Conservation (phyloP, 75 land plant genomes). For the Cryptomeria japonica region DNA sequence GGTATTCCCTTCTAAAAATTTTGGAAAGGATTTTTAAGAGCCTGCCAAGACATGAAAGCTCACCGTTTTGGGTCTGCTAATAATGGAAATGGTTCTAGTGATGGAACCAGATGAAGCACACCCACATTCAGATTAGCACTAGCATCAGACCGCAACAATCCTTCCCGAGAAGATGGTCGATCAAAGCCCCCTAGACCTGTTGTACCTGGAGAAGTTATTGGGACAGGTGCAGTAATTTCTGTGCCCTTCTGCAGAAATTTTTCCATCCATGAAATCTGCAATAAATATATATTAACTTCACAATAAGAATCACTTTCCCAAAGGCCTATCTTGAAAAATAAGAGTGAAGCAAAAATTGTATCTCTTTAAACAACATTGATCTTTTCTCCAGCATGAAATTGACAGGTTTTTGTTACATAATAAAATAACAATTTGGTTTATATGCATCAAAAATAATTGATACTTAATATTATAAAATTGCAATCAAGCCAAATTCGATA, state of each 20-base stretch:
- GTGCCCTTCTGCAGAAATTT: conserved; percentile 89
- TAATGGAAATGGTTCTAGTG: conserved; percentile 87
- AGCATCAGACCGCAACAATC: conserved; percentile 78
- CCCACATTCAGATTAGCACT: conserved; percentile 93
- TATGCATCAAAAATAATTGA: not conserved
- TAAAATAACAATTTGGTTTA: not conserved
- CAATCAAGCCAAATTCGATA: not conserved
- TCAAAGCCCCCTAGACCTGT: conserved; percentile 99
- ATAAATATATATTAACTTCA: not conserved
- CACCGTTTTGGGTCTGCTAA: conserved; percentile 83
- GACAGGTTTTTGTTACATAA: not conserved
- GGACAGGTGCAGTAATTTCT: conserved; percentile 96
- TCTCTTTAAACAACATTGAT: not conserved
- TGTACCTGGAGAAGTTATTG: conserved; percentile 77
- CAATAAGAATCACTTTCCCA: conserved; percentile 7
- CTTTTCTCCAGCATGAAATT: not conserved
- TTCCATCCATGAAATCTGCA: conserved; percentile 99
- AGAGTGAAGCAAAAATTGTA: not conserved
- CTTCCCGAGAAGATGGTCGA: conserved; percentile 73
- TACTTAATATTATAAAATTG: not conserved
- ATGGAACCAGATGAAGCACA: conserved; percentile 91
- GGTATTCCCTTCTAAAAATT: not conserved
- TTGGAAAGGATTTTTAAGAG: not conserved
- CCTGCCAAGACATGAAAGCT: not conserved
- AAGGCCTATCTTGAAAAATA: not conserved